Evolutionary conservation across 129 eudicot species (phyloP).

Genomic region (Heracleum sosnowskyi): DNA sequence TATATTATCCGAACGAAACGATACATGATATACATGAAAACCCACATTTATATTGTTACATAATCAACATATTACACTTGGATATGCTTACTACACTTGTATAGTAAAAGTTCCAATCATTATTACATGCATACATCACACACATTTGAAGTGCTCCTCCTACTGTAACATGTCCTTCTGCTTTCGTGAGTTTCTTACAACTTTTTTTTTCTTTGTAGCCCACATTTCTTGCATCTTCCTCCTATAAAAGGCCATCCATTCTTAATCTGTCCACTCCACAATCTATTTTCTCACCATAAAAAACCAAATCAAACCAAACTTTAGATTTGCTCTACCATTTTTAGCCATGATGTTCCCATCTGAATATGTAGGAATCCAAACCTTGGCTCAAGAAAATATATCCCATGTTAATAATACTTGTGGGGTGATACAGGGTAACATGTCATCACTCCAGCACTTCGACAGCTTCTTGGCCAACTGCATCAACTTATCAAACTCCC

Average conservation of each 20-base stretch:
- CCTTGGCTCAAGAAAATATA: slow-evolving; percentile 36
- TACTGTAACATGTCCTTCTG: no score
- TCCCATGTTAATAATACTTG: slow-evolving; percentile 32
- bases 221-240: slow-evolving; percentile 13
- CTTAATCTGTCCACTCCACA: slow-evolving; percentile 35
- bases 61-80: neutral
- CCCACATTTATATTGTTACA: neutral
- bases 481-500: slow-evolving; percentile 23
- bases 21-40: slow-evolving; percentile 7
- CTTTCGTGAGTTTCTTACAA: slow-evolving; percentile 38
- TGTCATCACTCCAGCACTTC: slow-evolving; percentile 28
- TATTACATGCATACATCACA: slow-evolving; percentile 43
- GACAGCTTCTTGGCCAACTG: slow-evolving; percentile 29
- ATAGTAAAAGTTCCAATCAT: slow-evolving; percentile 28
- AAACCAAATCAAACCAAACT: slow-evolving; percentile 16
- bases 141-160: slow-evolving; percentile 40
- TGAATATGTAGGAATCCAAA: slow-evolving; percentile 36
- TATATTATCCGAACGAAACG: no score
- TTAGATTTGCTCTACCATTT: neutral
- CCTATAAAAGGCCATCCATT: slow-evolving; percentile 40
- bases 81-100: slow-evolving; percentile 10
- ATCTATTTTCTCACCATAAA: neutral
- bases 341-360: slow-evolving; percentile 25
- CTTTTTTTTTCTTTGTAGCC: slow-evolving; percentile 21
- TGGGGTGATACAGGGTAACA: slow-evolving; percentile 28